Evolutionary conservation across 805 yeast genomes (phyloP).

Genomic region (Yarrowia sp.): DNA sequence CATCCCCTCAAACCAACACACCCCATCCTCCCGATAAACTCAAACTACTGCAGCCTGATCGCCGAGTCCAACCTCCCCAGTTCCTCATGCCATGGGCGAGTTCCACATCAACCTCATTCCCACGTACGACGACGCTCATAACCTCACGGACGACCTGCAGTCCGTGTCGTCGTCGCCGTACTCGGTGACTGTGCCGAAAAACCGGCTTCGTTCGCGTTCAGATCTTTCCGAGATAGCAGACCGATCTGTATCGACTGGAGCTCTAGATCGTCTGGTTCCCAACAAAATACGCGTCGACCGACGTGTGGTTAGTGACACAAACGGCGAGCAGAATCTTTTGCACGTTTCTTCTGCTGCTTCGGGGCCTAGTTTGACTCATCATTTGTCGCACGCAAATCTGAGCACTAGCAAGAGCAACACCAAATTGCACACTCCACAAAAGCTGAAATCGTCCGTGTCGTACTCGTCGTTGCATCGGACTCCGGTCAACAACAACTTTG

Average conservation of each 20-base stretch:
- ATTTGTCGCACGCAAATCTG: background rate
- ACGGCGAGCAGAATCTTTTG: background rate
- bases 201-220: background rate
- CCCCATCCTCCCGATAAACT: background rate
- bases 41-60: background rate
- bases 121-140: constrained; percentile 15
- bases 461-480: constrained; percentile 9
- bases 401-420: background rate
- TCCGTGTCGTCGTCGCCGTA: constrained; percentile 23
- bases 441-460: background rate
- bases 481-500: background rate
- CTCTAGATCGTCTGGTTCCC: background rate
- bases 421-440: background rate
- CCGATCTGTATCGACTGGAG: constrained; percentile 6
- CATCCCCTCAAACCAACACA: background rate
- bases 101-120: constrained; percentile 22
- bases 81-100: background rate
- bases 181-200: constrained; percentile 12
- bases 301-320: constrained; percentile 1
- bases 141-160: constrained; percentile 16
- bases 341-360: too few relatives aligned
- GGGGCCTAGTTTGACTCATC: too few relatives aligned
- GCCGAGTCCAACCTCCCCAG: too few relatives aligned
- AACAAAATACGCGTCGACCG: constrained; percentile 5
- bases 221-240: background rate